Evolutionary conservation across 2,329 filamentous ascomycete genomes (phyloP).

Genomic region (Dothideomycetidae sp.): DNA sequence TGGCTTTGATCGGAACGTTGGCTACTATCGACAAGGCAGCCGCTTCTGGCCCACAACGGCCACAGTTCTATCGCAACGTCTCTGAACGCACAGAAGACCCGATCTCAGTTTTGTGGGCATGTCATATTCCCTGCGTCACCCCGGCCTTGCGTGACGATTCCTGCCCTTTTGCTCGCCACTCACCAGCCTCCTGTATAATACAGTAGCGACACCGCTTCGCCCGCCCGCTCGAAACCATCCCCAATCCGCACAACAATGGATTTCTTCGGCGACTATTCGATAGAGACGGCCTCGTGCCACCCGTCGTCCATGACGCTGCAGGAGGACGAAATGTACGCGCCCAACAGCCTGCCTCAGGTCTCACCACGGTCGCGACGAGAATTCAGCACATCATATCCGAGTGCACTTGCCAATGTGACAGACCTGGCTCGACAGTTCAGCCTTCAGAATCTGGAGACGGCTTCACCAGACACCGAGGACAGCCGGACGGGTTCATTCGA

Average conservation of each 20-base stretch:
- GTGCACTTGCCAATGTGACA: slow-evolving; percentile 20
- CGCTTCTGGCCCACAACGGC: slow-evolving; percentile 9
- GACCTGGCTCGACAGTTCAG: slow-evolving; percentile 23
- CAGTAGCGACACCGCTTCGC: slow-evolving; percentile 1
- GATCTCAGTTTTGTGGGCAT: slow-evolving; percentile 4
- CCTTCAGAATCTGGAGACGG: slow-evolving; percentile 20
- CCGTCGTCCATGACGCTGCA: slow-evolving; percentile 14
- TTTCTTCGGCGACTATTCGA: slow-evolving; percentile 28
- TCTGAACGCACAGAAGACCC: slow-evolving; percentile 1
- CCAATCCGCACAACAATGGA: slow-evolving; percentile 1
- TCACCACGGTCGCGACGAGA: slow-evolving; percentile 16
- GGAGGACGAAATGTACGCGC: slow-evolving; percentile 20
- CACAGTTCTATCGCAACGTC: slow-evolving; percentile 7
- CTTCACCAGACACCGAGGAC: slow-evolving; percentile 11
- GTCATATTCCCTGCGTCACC: slow-evolving; percentile 3
- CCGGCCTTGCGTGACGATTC: not conserved
- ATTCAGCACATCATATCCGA: slow-evolving; percentile 9
- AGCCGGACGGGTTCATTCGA: slow-evolving; percentile 15
- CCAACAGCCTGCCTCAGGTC: slow-evolving; percentile 16
- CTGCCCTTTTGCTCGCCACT: too few relatives aligned
- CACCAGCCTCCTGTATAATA: slow-evolving; percentile 1
- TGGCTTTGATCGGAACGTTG: not conserved
- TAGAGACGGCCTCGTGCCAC: slow-evolving; percentile 22
- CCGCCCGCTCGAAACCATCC: not conserved
- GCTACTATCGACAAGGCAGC: slow-evolving; percentile 5